Conservation (phyloP, 2,329 filamentous ascomycete species). For the Colletotrichum sp. region DNA sequence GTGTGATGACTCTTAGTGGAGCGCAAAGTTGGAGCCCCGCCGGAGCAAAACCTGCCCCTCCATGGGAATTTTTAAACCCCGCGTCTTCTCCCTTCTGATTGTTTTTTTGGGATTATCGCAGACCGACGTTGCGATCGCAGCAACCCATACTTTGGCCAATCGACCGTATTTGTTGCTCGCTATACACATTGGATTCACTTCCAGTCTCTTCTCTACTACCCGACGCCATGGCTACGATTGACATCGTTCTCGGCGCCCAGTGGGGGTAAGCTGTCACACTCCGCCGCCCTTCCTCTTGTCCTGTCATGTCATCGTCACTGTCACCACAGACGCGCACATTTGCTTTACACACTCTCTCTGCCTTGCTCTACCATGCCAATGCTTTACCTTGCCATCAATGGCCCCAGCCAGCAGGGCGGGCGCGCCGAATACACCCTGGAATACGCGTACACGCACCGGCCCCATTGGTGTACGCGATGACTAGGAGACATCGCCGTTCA, state of each 20-base stretch:
- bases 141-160: conserved; percentile 19
- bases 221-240: conserved; percentile 28
- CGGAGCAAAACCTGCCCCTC: conserved; percentile 22
- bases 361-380: conserved; percentile 22
- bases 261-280: conserved; percentile 36
- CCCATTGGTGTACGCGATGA: neutral
- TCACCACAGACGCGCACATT: neutral
- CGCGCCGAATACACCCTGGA: neutral
- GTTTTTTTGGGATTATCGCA: conserved; percentile 22
- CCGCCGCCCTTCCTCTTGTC: conserved; percentile 3
- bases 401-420: neutral
- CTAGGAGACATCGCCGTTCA: neutral
- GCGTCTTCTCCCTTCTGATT: conserved; percentile 18
- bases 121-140: conserved; percentile 23
- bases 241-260: conserved; percentile 40
- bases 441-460: neutral
- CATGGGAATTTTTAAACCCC: conserved; percentile 22
- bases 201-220: neutral
- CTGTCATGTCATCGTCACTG: neutral
- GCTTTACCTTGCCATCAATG: conserved; percentile 13
- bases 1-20: neutral
- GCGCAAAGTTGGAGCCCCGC: conserved; percentile 8
- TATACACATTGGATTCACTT: neutral
- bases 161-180: conserved; percentile 8
- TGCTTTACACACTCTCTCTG: conserved; percentile 16